phyloP scores from a whole-genome alignment of 805 yeast species.

The Nakazawaea holstii region DNA sequence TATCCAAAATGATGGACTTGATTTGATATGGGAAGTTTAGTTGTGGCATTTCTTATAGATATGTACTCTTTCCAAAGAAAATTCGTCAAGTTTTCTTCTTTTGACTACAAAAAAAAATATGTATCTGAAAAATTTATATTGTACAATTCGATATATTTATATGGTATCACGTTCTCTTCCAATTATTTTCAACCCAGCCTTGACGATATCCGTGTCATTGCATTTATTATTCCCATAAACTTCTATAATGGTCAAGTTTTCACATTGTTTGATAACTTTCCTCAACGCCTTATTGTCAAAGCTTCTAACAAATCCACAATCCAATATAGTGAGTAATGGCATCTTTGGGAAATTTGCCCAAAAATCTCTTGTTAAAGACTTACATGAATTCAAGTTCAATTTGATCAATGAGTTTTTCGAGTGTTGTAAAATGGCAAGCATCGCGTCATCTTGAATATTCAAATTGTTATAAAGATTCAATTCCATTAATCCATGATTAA shows the following conservation, averaged over 20 bases:
- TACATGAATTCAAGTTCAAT: slow-evolving; percentile 70
- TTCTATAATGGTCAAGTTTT: slow-evolving; percentile 60
- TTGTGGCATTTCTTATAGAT: background rate
- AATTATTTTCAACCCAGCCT: slow-evolving; percentile 54
- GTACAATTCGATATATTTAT: slow-evolving; percentile 15
- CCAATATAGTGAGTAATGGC: slow-evolving; percentile 62
- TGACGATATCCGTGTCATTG: slow-evolving; percentile 45
- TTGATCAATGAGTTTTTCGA: slow-evolving; percentile 62
- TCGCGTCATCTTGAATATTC: slow-evolving; percentile 56
- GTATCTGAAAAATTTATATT: background rate
- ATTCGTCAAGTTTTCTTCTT: background rate
- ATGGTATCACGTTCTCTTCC: slow-evolving; percentile 71
- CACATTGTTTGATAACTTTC: slow-evolving; percentile 51
- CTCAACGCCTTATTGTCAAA: slow-evolving; percentile 68
- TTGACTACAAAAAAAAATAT: no score
- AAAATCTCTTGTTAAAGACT: slow-evolving; percentile 44
- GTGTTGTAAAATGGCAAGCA: slow-evolving; percentile 56
- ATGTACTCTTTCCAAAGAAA: no score
- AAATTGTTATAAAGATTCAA: slow-evolving; percentile 64
- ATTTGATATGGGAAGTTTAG: slow-evolving; percentile 1
- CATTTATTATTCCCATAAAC: slow-evolving; percentile 78
- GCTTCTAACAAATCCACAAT: slow-evolving; percentile 74
- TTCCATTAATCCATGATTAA: slow-evolving; percentile 53
- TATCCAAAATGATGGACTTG: slow-evolving; percentile 52
- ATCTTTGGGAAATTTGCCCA: slow-evolving; percentile 34